A percentile compares a stretch with the other conserved stretches of the same genome.
Conservation (phyloP, 371 early-diverging fungal genomes). For the Choanephora cucurbitarum region DNA sequence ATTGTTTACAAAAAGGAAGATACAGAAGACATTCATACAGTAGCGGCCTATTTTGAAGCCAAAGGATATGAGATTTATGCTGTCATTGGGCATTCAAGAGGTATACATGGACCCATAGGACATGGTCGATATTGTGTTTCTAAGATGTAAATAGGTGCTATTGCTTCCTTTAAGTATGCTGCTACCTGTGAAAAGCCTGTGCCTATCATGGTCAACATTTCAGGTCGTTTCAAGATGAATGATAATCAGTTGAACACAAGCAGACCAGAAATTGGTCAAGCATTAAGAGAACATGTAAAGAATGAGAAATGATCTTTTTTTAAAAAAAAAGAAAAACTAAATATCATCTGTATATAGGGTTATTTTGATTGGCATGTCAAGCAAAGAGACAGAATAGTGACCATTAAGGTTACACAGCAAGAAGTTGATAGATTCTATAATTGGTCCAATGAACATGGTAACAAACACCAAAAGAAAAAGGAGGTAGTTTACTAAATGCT, state of each 20-base stretch:
- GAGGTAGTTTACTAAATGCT: too few species aligned
- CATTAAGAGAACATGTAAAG: conserved; percentile 30
- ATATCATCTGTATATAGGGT: too few species aligned
- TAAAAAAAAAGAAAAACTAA: too few species aligned
- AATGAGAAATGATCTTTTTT: neutral
- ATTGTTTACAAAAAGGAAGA: conserved; percentile 39
- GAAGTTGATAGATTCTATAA: conserved; percentile 38
- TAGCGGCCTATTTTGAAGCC: conserved; percentile 53
- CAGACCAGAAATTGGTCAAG: conserved; percentile 36
- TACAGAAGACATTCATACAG: conserved; percentile 56
- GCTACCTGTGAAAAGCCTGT: conserved; percentile 43
- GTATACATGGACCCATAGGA: too few species aligned
- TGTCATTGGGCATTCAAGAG: conserved; percentile 59
- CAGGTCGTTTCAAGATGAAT: conserved; percentile 59
- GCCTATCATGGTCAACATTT: conserved; percentile 52
- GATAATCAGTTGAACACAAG: conserved; percentile 33
- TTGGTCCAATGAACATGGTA: conserved; percentile 49
- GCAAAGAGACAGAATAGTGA: conserved; percentile 33
- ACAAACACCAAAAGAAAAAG: too few species aligned
- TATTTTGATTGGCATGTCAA: conserved; percentile 45
- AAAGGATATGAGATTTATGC: conserved; percentile 59
- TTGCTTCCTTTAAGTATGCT: conserved; percentile 58
- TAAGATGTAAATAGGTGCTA: conserved; percentile 56
- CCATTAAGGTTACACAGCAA: conserved; percentile 36
- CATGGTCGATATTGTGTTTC: too few species aligned